Evolutionary conservation across 352 stramenopile genomes (phyloP).

Genomic region (Phytopythium oedochilum): DNA sequence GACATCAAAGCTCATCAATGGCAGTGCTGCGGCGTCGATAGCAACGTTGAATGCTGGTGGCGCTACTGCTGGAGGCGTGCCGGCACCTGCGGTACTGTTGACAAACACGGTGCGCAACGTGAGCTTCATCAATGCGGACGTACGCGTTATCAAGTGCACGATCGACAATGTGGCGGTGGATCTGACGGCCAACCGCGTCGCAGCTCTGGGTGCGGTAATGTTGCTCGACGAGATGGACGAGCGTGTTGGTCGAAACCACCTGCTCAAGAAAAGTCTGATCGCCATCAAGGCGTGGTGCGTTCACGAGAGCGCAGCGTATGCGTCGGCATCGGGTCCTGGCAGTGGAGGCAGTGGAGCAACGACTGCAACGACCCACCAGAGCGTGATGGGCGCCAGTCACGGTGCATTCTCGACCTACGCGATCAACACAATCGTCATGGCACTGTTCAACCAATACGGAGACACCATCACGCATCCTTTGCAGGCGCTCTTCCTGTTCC

Average conservation of each 20-base stretch:
- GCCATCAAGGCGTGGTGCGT: conserved; percentile 90
- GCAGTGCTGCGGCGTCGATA: neutral
- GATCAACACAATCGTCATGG: conserved; percentile 88
- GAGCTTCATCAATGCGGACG: conserved; percentile 87
- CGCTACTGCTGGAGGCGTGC: neutral
- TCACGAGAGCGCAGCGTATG: conserved; percentile 73
- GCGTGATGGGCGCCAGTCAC: conserved; percentile 74
- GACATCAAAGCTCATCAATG: conserved; percentile 4
- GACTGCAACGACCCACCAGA: conserved; percentile 16
- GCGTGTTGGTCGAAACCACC: conserved; percentile 66
- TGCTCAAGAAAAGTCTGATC: conserved; percentile 88
- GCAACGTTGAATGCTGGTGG: conserved; percentile 1
- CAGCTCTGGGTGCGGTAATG: conserved; percentile 70
- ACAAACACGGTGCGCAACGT: conserved; percentile 84
- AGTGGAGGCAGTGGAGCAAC: conserved; percentile 1
- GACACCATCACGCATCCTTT: conserved; percentile 67
- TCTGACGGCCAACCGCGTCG: conserved; percentile 82
- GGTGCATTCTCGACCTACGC: conserved; percentile 82
- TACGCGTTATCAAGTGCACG: conserved; percentile 88
- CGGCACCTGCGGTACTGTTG: conserved; percentile 8
- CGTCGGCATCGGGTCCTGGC: conserved; percentile 12
- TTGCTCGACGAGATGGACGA: conserved; percentile 83
- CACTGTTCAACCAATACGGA: conserved; percentile 84
- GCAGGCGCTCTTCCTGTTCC: conserved; percentile 80
- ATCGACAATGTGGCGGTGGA: conserved; percentile 89